Percentiles rank a stretch among this genome's conserved stretches.
phyloP scores from a whole-genome alignment of 169 alveolate species.

The Plasmodium inui region DNA sequence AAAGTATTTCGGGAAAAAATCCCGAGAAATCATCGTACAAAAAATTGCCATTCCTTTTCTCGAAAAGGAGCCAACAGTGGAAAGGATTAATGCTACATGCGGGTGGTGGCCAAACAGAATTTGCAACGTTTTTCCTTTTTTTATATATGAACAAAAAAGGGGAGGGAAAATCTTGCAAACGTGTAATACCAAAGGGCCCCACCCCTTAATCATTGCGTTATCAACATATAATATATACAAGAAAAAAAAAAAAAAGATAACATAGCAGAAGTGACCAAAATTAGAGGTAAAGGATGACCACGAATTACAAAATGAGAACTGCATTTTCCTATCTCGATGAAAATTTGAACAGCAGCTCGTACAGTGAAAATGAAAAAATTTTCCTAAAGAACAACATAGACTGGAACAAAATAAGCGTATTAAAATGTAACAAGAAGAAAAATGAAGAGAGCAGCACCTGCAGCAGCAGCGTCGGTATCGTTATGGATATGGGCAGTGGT shows the following conservation, averaged over 20 bases:
- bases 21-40: not conserved
- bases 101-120: not conserved
- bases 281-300: slow-evolving; percentile 27
- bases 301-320: slow-evolving; percentile 12
- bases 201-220: not conserved
- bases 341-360: slow-evolving; percentile 14
- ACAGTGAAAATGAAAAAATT: slow-evolving; percentile 43
- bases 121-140: not conserved
- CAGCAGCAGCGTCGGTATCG: not conserved
- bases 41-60: not conserved
- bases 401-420: slow-evolving; percentile 32
- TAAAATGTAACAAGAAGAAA: not conserved
- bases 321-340: slow-evolving; percentile 32
- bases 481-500: not conserved
- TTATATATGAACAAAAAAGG: not conserved
- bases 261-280: not conserved
- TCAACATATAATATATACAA: not conserved
- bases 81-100: not conserved
- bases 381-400: slow-evolving; percentile 50
- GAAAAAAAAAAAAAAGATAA: not conserved
- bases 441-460: not conserved
- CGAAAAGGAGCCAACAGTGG: not conserved
- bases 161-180: not conserved
- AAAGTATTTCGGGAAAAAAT: not conserved
- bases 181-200: not conserved